Evolutionary conservation across 352 stramenopile genomes (phyloP), one percentile per base, ranked within the genome.

Genomic region (Phytophthora hibernalis): DNA sequence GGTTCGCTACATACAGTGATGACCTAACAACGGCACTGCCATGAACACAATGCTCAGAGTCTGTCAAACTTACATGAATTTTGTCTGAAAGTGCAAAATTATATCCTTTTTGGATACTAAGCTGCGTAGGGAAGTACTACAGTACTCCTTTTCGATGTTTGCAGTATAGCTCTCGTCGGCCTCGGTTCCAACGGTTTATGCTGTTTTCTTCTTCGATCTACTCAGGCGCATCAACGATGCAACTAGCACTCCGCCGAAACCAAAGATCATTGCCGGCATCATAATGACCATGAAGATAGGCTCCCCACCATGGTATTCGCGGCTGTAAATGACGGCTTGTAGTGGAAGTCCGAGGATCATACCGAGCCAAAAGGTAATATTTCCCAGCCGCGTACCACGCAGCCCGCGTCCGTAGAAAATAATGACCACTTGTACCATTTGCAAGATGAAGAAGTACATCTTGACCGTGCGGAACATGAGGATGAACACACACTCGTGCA

Each of bases 401-500:
- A 95, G 65, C 6, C 80, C 85, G 11, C 83, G 83, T 2, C 85
- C 85, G 55, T 91, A 90, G 15, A 90, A 62, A 42, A 98, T 97
- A 40, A 99, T 76, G 9, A 97, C 90, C 10, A 98, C 81, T 65
- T 99, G 97, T 8, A 93, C 73, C 83, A 99, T 98, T 80, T 99
- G 98, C 35, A 97, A 81, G 5, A 96, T 59, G 65, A 98, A 98
- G 33, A 96, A 97, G 59, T 96, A 98, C 53, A 92, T 86, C 49
- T 93, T 92, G 37, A 98, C 72, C 20, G 95, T 95, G 65, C 97
- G 92, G 74, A 98, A 99, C 24, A 97, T 92, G 54, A 99, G 92
- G 37, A 85, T 96, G 35, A 99, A 97, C 8, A 99, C 72, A 44
- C 98, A 85, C 74, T 99, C 97, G 70, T 99, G 97, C 22, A 99